These are phyloP conservation scores for Heterobasidion parviporum DNA, from an alignment of 1,284 basidiomycete genomes.

Conservation along the genomic window DNA sequence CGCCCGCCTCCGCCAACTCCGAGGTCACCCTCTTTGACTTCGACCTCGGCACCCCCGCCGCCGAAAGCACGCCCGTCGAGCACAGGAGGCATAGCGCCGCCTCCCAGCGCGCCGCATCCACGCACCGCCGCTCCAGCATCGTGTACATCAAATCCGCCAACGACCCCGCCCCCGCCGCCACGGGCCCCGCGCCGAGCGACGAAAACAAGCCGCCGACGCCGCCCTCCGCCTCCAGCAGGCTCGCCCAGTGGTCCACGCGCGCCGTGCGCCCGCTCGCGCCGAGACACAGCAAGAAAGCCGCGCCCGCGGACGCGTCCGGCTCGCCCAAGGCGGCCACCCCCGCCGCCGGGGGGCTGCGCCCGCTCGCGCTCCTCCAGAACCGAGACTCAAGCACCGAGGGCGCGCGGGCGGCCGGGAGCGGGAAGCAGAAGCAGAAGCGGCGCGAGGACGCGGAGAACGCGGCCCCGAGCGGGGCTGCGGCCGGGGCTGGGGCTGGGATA, in stretches of 20 bases:
- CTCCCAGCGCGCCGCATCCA: constrained; percentile 16
- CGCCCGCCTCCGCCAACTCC: constrained; percentile 46
- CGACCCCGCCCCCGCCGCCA: constrained; percentile 18
- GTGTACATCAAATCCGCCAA: constrained; percentile 53
- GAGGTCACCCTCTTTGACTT: constrained; percentile 52
- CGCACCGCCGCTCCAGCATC: constrained; percentile 44
- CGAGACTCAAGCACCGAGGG: constrained; percentile 33
- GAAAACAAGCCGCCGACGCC: not conserved
- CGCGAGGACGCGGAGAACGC: constrained; percentile 32
- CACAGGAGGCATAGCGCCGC: constrained; percentile 24
- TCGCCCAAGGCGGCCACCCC: constrained; percentile 26
- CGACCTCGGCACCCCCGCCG: constrained; percentile 28
- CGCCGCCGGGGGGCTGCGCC: constrained; percentile 38
- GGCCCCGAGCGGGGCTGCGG: constrained; percentile 23
- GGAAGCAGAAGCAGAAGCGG: constrained; percentile 28
- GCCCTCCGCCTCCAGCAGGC: constrained; percentile 23
- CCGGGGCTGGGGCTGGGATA: constrained; percentile 15
- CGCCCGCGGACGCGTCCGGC: constrained; percentile 27
- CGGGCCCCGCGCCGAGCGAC: not conserved
- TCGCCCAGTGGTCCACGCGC: constrained; percentile 41
- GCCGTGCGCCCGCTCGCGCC: constrained; percentile 42
- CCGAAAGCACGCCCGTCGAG: constrained; percentile 58
- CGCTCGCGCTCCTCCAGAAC: constrained; percentile 55
- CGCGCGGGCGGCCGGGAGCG: constrained; percentile 34
- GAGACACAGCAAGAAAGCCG: constrained; percentile 33